phyloP scores from a whole-genome alignment of 2,329 filamentous ascomycete genomes.

The Phyllosticta capitalensis region DNA sequence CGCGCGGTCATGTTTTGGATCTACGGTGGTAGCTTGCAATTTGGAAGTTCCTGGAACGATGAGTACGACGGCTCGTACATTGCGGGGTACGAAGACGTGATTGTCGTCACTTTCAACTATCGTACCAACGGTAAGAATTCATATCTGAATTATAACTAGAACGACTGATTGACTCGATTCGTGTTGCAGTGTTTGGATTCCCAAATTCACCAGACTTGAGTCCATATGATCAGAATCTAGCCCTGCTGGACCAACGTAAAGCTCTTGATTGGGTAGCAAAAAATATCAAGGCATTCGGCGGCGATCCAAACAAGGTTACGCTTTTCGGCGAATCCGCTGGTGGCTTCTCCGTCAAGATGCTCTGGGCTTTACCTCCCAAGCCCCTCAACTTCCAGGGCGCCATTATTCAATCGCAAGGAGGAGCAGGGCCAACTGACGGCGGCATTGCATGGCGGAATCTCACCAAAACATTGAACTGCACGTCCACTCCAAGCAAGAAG shows the following conservation, averaged over 20 bases:
- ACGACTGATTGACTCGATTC: neutral
- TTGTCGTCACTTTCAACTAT: slow-evolving; percentile 28
- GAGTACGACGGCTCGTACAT: slow-evolving; percentile 56
- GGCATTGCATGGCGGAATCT: slow-evolving; percentile 25
- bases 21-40: slow-evolving; percentile 39
- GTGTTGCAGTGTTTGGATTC: neutral
- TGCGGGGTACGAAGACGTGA: slow-evolving; percentile 34
- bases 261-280: slow-evolving; percentile 36
- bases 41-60: slow-evolving; percentile 35
- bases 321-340: slow-evolving; percentile 39
- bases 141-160: slow-evolving; percentile 40
- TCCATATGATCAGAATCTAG: slow-evolving; percentile 42
- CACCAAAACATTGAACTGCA: slow-evolving; percentile 15
- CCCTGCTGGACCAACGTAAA: slow-evolving; percentile 32
- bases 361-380: neutral
- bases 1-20: slow-evolving; percentile 52
- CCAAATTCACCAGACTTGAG: slow-evolving; percentile 13
- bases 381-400: slow-evolving; percentile 31
- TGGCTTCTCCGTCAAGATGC: slow-evolving; percentile 33
- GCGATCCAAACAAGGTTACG: slow-evolving; percentile 32
- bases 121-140: slow-evolving; percentile 61
- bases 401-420: slow-evolving; percentile 32
- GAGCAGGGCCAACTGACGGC: neutral
- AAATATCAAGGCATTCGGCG: slow-evolving; percentile 35
- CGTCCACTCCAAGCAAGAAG: slow-evolving; percentile 42